These are phyloP conservation scores for Waltergamsia citrina DNA, from an alignment of 2,329 filamentous ascomycete species.

Conservation along the genomic window DNA sequence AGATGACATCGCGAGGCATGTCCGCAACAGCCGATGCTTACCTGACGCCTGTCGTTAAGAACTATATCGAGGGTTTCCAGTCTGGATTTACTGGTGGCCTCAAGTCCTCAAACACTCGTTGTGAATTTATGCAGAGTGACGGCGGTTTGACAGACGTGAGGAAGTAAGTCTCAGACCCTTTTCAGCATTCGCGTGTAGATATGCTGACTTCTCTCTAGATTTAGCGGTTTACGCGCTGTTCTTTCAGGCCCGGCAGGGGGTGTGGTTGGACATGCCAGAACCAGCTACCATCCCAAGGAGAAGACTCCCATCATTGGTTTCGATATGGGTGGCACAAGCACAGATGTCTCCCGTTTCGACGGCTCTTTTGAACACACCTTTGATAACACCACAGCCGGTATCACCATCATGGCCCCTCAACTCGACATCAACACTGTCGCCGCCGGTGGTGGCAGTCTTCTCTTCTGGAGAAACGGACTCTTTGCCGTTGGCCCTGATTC, in stretches of 20 bases:
- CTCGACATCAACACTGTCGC: conserved; percentile 93
- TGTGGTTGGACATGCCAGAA: conserved; percentile 85
- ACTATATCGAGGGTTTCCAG: conserved; percentile 61
- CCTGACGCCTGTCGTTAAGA: conserved; percentile 27
- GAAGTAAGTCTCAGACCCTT: too few relatives aligned
- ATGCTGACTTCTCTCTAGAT: too few relatives aligned
- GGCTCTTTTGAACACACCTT: conserved; percentile 78
- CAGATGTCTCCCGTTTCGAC: conserved; percentile 80
- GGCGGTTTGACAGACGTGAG: conserved; percentile 65
- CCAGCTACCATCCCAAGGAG: conserved; percentile 75
- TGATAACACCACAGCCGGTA: conserved; percentile 87
- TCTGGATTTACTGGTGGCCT: conserved; percentile 72
- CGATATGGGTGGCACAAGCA: conserved; percentile 79
- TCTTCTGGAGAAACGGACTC: conserved; percentile 56
- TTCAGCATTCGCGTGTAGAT: too few relatives aligned
- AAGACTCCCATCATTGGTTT: conserved; percentile 86
- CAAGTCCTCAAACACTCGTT: conserved; percentile 62
- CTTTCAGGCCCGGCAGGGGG: conserved; percentile 83
- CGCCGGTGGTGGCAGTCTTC: conserved; percentile 42
- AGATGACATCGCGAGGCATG: conserved; percentile 28
- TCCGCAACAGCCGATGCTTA: conserved; percentile 34
- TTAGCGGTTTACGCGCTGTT: conserved; percentile 77
- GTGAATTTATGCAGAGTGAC: conserved; percentile 92
- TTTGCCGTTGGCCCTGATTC: conserved; percentile 86
- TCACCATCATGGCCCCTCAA: conserved; percentile 86